Evolutionary conservation across 202 grass and related monocot species (phyloP), one percentile per base, ranked within the genome.

Genomic region (Dendrocalamus latiflorus): DNA sequence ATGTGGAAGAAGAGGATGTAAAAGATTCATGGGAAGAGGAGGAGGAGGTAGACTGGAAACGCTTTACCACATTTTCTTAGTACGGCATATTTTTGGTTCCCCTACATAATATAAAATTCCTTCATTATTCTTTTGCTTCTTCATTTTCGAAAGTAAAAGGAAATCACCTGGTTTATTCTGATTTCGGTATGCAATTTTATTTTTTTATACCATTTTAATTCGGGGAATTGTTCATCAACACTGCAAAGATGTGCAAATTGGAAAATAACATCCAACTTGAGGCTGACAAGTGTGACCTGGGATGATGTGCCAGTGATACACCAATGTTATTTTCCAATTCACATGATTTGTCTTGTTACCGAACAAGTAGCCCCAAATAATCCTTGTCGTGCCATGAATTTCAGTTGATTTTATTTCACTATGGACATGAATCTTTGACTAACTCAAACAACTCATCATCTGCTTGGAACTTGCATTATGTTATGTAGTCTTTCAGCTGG

Each of bases 21-120:
- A 98, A 98, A 83, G 95, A 98, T 39, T 98, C 95, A 16, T 98
- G 95, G 95, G 95, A 98, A 90, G 95, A 97, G 59, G 94, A 98
- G 9, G 92, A 89, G 30, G 86, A 91, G 93, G 95, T 98, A 88
- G 73, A 75, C 45, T 75, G 65, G 26, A 66, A 73, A 63, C 0
- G n/a, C 2, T 85, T 30, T 64, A 2, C 48, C 24, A 9, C 12
- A 21, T 4, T 21, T 65, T 80, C 36, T 47, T 69, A 51, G 15
- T 83, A 6, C 33, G 4, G 16, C 22, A 62, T 39, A 79, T 45
- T 77, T 26, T 62, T 20, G 24, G 33, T 70, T 68, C 21, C 9
- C 42, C 33, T 34, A 30, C 2, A 8, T 50, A 22, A 45, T 6
- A 34, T 2, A 53, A 30, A 41, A 37, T 65, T 28, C 30, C 45